Percentiles rank a stretch among this genome's conserved stretches.
These are phyloP conservation scores for Cenchrus purpureus DNA, from an alignment of 176 grass and related monocot genomes.

Conservation along the genomic window DNA sequence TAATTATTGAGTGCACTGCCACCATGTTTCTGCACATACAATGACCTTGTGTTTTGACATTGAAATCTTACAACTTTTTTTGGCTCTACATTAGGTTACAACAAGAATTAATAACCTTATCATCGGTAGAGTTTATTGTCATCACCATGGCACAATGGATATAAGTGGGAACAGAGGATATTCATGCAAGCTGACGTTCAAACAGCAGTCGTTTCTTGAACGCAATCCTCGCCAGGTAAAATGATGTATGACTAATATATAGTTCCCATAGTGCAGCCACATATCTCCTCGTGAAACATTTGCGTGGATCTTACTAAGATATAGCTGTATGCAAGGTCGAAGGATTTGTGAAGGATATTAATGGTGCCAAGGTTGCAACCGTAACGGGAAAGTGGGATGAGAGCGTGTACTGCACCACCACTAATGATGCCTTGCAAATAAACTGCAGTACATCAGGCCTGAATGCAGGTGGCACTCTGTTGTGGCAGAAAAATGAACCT, in stretches of 20 bases:
- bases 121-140: conserved; percentile 75
- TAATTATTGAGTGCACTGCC: not conserved
- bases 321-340: conserved; percentile 60
- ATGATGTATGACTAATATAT: not conserved
- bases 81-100: conserved; percentile 62
- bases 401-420: conserved; percentile 55
- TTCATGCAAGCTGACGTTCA: conserved; percentile 83
- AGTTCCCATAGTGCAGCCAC: too few relatives aligned
- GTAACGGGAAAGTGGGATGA: conserved; percentile 85
- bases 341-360: conserved; percentile 63
- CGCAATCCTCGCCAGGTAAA: conserved; percentile 81
- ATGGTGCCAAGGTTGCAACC: conserved; percentile 60
- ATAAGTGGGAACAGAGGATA: conserved; percentile 66
- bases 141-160: conserved; percentile 87
- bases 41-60: not conserved
- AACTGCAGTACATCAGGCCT: conserved; percentile 29
- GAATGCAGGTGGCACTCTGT: conserved; percentile 50
- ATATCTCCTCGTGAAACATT: too few relatives aligned
- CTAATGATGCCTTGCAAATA: conserved; percentile 34
- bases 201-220: conserved; percentile 82
- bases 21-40: not conserved
- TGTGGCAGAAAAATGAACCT: conserved; percentile 84
- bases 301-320: conserved; percentile 46
- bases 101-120: conserved; percentile 90
- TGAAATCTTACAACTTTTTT: not conserved